phyloP scores from a whole-genome alignment of 106 monocot genomes.

The Allium fistulosum region DNA sequence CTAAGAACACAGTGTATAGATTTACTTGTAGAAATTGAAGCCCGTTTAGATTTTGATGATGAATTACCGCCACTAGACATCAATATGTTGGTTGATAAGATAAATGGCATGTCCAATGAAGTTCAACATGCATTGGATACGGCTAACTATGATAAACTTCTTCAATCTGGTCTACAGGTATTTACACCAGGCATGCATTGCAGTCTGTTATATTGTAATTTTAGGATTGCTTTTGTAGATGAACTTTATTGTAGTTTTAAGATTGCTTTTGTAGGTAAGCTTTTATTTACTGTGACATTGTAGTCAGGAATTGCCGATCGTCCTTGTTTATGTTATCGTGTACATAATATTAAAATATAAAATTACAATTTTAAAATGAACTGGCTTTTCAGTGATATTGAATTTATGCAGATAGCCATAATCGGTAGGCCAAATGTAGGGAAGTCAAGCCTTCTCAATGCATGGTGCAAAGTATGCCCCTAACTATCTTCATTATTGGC shows the following conservation, averaged over 20 bases:
- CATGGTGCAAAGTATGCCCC: constrained; percentile 94
- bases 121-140: constrained; percentile 77
- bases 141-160: constrained; percentile 85
- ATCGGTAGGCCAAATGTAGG: constrained; percentile 96
- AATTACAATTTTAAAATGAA: no score
- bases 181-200: background rate
- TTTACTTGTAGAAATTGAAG: constrained; percentile 85
- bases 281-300: no score
- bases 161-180: constrained; percentile 94
- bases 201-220: no score
- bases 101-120: constrained; percentile 60
- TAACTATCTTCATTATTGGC: background rate
- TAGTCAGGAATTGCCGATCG: no score
- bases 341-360: no score
- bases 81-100: constrained; percentile 33
- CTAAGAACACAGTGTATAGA: constrained; percentile 81
- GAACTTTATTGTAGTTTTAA: no score
- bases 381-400: no score
- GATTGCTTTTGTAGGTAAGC: no score
- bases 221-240: no score
- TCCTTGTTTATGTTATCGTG: no score
- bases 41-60: constrained; percentile 98
- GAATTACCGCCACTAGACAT: constrained; percentile 70
- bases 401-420: constrained; percentile 67
- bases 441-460: constrained; percentile 93